Base-by-base conservation (phyloP, 345 rosid genomes). In the Hirschfeldia incana region DNA sequence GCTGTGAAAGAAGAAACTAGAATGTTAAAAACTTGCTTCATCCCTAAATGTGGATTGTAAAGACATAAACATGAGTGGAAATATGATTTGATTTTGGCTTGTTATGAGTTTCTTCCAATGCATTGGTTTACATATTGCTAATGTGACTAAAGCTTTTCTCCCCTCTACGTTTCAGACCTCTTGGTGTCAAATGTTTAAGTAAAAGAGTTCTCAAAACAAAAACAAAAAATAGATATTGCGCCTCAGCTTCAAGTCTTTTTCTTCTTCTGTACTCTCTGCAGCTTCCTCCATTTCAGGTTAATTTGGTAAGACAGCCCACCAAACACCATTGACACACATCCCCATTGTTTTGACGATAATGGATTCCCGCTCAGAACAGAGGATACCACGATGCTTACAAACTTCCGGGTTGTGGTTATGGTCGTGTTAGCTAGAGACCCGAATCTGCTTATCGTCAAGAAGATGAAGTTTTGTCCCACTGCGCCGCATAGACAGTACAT, bases 371-470 rank as follows among this genome's bases (percentile, higher is more conserved):
- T 93, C 32, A 95, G 85, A 63, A 95, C 65, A 1, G 97, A 93
- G 0, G 99, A 95, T 16, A 95, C 88, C 67, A 95, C 93, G 6
- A 93, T 95, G 88, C 99, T 95, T 64, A 93, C 96, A 65, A 93
- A 95, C 84, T 95, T 95, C 17, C 99, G 86, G 4, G 99, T 93
- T 12, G 99, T 95, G 78, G 99, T 93, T 59, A 95, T 91, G 70
- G 99, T 95, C 30, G 99, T 90, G 89, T 91, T 93, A 33, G 99
- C 93, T 6, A 95, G 88, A 49, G 99, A 95, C 16, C 99, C 99
- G 16, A 95, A 93, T 78, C 89, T 85, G 89, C 97, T 91, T 36
- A 95, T 93, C 33, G 99, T 95, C 73, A 95, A 84, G 79, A 95
- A 95, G 66, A 95, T 95, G 86, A 95, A 95, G 82, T 95, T 95